Evolutionary conservation across 805 yeast genomes (phyloP), one percentile per base, ranked within the genome.

Genomic region (Lipomyces chichibuensis): DNA sequence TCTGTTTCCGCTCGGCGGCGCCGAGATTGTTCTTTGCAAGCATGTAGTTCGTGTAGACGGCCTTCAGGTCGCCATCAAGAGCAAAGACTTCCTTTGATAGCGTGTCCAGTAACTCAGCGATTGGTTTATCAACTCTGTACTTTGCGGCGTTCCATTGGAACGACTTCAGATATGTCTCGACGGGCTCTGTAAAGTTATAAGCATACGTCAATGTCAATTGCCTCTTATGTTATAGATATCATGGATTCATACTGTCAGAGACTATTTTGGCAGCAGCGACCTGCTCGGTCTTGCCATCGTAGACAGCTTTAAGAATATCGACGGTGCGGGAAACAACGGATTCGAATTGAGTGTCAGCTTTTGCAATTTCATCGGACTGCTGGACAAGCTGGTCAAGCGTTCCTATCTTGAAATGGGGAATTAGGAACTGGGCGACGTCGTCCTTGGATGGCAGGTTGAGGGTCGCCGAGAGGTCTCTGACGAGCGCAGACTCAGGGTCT

Each of bases 341-440:
- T 55, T 84, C 85, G 75, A 94, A 83, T 78, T 91, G 95, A n/a
- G 81, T 80, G 79, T 95, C 99, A 64, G 88, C 80, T 77, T 92
- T 93, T 54, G 85, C 81, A 65, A 95, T 84, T 75, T 94, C 98
- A 75, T 95, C 99, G 77, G 93, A 87, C 79, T 93, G 93, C 73
- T 89, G 87, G 63, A 95, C 96, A 67, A 95, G 84, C 37, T 92
- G 88, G 79, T 95, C 99, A 75, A 95, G 84, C 13, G 98, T 93
- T 35, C 98, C 98, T 70, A 95, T 91, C 78, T 95, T 94, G 79
- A 95, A 94, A 69, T 84, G 87, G 7, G 98, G 98, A 61, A 92
- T 82, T 46, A 82, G 80, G 66, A 90, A 85, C 64, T 83, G 80
- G 63, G 82, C 77, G 43, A 91, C 81, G 59, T 85, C 87, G 53